Percentiles rank a stretch among this genome's conserved stretches.
These are phyloP conservation scores for Fusarium musae DNA, from an alignment of 2,329 filamentous ascomycete species.

Conservation along the genomic window DNA sequence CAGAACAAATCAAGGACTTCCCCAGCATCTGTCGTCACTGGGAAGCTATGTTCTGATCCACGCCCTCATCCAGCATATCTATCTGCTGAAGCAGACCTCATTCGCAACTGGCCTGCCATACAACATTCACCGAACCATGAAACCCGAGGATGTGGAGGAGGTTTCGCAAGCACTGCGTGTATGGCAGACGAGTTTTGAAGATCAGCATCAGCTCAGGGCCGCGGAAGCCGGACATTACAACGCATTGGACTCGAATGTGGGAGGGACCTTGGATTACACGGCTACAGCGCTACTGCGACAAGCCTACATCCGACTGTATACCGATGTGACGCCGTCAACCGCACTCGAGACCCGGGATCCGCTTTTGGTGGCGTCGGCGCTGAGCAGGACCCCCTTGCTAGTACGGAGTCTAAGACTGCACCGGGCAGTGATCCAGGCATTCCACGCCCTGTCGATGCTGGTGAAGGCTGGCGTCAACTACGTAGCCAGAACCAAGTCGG, in stretches of 20 bases:
- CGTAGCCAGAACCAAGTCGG: constrained; percentile 68
- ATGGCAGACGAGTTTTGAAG: constrained; percentile 70
- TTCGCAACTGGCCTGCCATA: constrained; percentile 61
- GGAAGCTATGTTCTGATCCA: constrained; percentile 80
- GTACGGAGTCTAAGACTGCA: constrained; percentile 69
- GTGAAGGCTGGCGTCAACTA: constrained; percentile 73
- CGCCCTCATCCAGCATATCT: constrained; percentile 77
- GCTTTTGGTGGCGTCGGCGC: constrained; percentile 67
- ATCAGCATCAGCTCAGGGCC: constrained; percentile 62
- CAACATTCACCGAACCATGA: constrained; percentile 61
- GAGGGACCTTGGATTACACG: constrained; percentile 74
- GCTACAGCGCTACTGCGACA: constrained; percentile 69
- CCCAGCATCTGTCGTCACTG: constrained; percentile 65
- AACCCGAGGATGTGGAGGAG: constrained; percentile 66
- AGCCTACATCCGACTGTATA: constrained; percentile 73
- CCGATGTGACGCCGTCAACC: constrained; percentile 70
- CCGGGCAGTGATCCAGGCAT: constrained; percentile 73
- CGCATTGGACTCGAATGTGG: constrained; percentile 62
- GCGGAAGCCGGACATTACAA: constrained; percentile 59
- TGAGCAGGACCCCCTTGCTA: constrained; percentile 68
- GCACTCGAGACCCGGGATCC: constrained; percentile 74
- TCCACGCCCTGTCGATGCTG: constrained; percentile 74
- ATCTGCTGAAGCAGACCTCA: constrained; percentile 72
- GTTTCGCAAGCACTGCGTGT: constrained; percentile 64
- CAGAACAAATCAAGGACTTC: constrained; percentile 60